Base-by-base conservation (phyloP, 2,329 filamentous ascomycete species). In the Emmonsiellopsis sp. region DNA sequence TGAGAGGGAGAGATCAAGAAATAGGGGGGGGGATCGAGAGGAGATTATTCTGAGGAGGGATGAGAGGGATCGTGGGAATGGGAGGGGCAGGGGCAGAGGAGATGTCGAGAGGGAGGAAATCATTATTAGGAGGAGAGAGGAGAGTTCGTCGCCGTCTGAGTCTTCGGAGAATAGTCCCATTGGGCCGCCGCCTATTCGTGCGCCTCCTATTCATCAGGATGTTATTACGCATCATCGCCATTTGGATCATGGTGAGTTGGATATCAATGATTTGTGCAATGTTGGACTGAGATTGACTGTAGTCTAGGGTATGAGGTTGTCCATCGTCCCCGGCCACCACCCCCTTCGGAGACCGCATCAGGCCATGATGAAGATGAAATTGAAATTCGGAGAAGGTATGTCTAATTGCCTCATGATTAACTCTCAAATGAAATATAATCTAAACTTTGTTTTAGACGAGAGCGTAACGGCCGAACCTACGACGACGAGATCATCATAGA, bases 191-290 rank as follows among this genome's bases (percentile, higher is more conserved):
- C 77, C 86, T 44, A 84, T 93, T 62, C 80, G 83, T 42, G 84
- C 85, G 17, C 89, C 89, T 36, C 86, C 85, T 0, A 88, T 95
- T 61, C 87, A 92, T 69, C 83, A 92, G 63, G 88, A 95, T 65
- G 84, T 95, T 55, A 91, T 94, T 59, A 94, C 88, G 0, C 88
- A 93, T 70, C 92, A 93, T 66, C 81, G 85, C 54, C 87, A 92
- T 64, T 86, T 94, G 61, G 87, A 95, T 64, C 88, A 95, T 71
- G 90, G 87, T 88, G 59, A 52, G 60, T 2, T 10, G 17, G 13
- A 39, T 37, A 6, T 9, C 27, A 27, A 2, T 8, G 7, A 5
- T 6, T 39, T 17, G 9, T 31, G 5, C 5, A 8, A 37, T 13
- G 13, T 9, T 11, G 31, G 17, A 5, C 42, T 8, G 21, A 33